Conservation (phyloP, 768 basidiomycete genomes). For the Dacryopinax spathularia region DNA sequence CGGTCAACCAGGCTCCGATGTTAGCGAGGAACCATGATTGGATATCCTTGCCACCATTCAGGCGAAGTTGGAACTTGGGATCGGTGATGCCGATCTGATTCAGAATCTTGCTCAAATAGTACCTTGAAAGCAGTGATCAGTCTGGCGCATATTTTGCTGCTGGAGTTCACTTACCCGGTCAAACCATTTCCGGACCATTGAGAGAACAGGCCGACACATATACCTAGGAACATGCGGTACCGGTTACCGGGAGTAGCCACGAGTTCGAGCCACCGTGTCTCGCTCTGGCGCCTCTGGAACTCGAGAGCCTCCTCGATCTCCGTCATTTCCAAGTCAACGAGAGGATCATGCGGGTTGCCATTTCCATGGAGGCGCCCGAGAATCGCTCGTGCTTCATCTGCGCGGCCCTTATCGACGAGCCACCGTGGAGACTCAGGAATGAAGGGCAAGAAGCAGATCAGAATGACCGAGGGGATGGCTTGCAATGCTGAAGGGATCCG, state of each 20-base stretch:
- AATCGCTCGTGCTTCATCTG: not conserved
- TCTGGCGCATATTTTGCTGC: no score
- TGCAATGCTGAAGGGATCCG: not conserved
- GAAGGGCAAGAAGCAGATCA: conserved; percentile 3
- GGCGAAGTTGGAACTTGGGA: not conserved
- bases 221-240: not conserved
- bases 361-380: not conserved
- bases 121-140: not conserved
- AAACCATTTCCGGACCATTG: conserved; percentile 4
- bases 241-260: conserved; percentile 21
- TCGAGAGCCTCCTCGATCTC: conserved; percentile 34
- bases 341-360: not conserved
- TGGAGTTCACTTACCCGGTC: not conserved
- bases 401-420: not conserved
- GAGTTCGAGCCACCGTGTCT: conserved; percentile 36
- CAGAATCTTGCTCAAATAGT: not conserved
- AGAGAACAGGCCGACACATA: conserved; percentile 5
- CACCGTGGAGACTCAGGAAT: conserved; percentile 6
- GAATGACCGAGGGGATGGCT: not conserved
- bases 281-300: conserved; percentile 34
- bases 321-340: not conserved
- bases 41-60: conserved; percentile 10
- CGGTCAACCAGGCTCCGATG: not conserved
- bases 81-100: not conserved
- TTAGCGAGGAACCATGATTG: not conserved